Evolutionary conservation across 345 rosid genomes (phyloP), one percentile per base, ranked within the genome.

Genomic region (Brassica napus): DNA sequence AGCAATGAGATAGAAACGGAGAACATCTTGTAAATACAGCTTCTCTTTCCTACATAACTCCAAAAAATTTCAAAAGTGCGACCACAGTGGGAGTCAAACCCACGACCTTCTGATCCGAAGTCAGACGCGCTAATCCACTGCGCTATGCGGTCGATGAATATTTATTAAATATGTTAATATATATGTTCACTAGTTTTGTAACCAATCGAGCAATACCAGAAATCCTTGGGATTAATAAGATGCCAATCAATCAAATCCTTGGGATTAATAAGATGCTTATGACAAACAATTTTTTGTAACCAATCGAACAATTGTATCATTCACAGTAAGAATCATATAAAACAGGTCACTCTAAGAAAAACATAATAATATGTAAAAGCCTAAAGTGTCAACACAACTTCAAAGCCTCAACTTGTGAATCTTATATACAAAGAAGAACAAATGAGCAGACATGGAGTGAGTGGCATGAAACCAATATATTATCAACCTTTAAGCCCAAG

Each of bases 61-160:
- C 18, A 18, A 18, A 18, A 18, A 18, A 18, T 18, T 18, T 18
- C 18, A 18, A 18, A 18, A 18, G 18, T 18, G 18, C 81, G 84
- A 81, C 84, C 84, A 81, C 84, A 81, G 84, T 72, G 81, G 84
- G 81, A 72, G 91, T 90, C 97, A 96, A 92, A 87, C 92, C 90
- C 92, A 89, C 97, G 96, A 92, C 96, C 97, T 92, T 89, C 89
- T 92, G 96, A 94, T 91, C 94, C 97, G 93, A 94, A 94, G 97
- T 89, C 97, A 90, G 90, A 93, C 94, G 95, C 94, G 91, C 93
- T 90, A 91, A 91, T 91, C 93, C 93, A 91, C 94, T 91, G 93
- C 93, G 93, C 98, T 91, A 91, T 89, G 97, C 97, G 89, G 60
- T 57, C 31, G 3, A 9, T 44, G 9, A 44, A 0, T 8, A 18